These are phyloP conservation scores for Puccinia novopanici DNA, from an alignment of 1,284 basidiomycete genomes.

Conservation along the genomic window DNA sequence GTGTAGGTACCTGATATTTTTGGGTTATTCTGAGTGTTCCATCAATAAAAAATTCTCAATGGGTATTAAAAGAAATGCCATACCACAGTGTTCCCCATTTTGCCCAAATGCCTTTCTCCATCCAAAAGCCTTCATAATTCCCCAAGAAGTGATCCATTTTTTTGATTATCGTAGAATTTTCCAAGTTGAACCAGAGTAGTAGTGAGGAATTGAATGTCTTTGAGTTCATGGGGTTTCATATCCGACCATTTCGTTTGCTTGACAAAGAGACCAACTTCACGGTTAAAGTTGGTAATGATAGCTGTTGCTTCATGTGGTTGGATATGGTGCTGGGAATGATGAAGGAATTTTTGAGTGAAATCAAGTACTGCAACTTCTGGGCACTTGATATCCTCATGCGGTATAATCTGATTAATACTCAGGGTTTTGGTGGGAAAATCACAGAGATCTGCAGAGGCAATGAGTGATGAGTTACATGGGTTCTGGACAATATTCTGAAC, in stretches of 20 bases:
- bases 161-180: neutral
- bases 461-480: neutral
- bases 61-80: neutral
- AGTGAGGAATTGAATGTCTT: conserved; percentile 1
- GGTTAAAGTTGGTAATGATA: neutral
- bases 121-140: neutral
- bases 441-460: neutral
- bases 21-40: too few species aligned
- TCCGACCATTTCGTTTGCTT: neutral
- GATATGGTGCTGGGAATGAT: neutral
- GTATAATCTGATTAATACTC: neutral
- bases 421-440: neutral
- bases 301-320: neutral
- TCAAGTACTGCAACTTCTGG: neutral
- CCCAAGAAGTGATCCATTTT: neutral
- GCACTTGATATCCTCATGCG: neutral
- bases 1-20: neutral
- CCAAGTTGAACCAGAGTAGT: conserved; percentile 14
- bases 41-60: neutral
- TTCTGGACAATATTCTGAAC: neutral
- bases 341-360: neutral
- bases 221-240: neutral
- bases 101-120: neutral
- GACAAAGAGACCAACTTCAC: neutral
- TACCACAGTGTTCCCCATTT: neutral